Conservation (phyloP, 2,329 filamentous ascomycete species). For the Dactylellina drechsleri region DNA sequence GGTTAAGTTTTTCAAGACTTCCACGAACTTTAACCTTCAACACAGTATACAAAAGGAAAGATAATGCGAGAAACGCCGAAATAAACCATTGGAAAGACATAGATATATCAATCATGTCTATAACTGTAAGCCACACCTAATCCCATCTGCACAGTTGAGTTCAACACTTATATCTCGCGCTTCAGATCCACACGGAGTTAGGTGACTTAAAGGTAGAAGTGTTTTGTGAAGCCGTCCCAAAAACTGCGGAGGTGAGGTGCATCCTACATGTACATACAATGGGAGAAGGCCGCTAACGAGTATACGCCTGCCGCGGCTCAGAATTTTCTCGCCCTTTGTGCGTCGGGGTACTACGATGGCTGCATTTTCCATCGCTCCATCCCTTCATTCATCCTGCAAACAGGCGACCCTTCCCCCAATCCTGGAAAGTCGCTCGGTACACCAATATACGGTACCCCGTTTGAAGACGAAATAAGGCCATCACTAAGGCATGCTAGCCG, state of each 20-base stretch:
- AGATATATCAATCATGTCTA: conserved; percentile 18
- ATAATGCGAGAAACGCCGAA: too few relatives aligned
- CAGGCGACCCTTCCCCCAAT: conserved; percentile 72
- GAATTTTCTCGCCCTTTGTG: conserved; percentile 90
- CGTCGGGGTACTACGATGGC: conserved; percentile 77
- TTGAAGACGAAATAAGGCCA: conserved; percentile 83
- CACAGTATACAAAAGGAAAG: too few relatives aligned
- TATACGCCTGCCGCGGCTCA: conserved; percentile 59
- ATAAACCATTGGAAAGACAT: too few relatives aligned
- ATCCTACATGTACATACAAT: too few relatives aligned
- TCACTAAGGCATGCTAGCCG: conserved; percentile 74
- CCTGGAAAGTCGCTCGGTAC: conserved; percentile 62
- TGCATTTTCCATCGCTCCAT: conserved; percentile 84
- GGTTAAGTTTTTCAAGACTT: too few relatives aligned
- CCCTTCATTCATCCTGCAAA: conserved; percentile 82
- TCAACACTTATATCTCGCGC: neutral
- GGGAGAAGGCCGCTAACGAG: too few relatives aligned
- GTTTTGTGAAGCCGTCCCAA: conserved; percentile 93
- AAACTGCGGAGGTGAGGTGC: conserved; percentile 77
- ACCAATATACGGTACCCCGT: conserved; percentile 78
- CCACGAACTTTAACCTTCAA: too few relatives aligned
- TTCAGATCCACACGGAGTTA: conserved; percentile 78
- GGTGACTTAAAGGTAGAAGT: conserved; percentile 95
- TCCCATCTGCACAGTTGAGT: neutral
- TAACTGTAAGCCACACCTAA: conserved; percentile 22